These are phyloP conservation scores for Aaosphaeria arxii DNA, from an alignment of 2,329 filamentous ascomycete genomes.

Conservation along the genomic window DNA sequence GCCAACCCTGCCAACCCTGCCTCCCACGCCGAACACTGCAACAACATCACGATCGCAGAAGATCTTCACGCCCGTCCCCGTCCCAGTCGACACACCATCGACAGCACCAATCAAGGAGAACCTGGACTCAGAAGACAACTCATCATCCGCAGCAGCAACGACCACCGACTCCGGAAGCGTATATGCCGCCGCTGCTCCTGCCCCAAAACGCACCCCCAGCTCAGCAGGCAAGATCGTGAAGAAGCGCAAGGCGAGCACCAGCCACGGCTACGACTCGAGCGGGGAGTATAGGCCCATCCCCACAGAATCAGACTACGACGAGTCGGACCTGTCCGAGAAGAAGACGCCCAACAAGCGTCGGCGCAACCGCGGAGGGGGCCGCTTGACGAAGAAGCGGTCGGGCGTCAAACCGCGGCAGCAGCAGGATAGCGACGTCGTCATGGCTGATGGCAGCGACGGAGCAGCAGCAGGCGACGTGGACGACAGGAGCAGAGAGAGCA, in stretches of 20 bases:
- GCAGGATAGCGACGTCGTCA: no score
- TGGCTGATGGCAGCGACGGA: neutral
- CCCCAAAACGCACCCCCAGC: no score
- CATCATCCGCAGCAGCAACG: no score
- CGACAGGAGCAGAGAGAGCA: neutral
- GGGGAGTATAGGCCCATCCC: conserved; percentile 22
- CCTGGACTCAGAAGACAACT: no score
- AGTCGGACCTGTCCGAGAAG: conserved; percentile 1
- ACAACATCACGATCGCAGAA: neutral
- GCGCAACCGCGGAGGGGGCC: conserved; percentile 8
- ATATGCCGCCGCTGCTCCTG: no score
- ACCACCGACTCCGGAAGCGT: no score
- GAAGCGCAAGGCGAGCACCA: conserved; percentile 36
- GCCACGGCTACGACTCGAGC: conserved; percentile 19
- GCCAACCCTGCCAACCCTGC: conserved; percentile 37
- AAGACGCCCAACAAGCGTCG: conserved; percentile 7
- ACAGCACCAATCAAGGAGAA: neutral
- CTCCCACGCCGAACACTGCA: conserved; percentile 16
- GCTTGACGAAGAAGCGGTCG: conserved; percentile 9
- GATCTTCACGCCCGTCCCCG: neutral
- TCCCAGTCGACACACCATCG: neutral
- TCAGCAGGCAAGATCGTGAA: conserved; percentile 26
- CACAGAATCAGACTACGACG: conserved; percentile 4
- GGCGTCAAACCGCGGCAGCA: no score
- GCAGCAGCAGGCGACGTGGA: neutral